phyloP scores from a whole-genome alignment of 257 asterid species.

The Nicotiana knightiana region DNA sequence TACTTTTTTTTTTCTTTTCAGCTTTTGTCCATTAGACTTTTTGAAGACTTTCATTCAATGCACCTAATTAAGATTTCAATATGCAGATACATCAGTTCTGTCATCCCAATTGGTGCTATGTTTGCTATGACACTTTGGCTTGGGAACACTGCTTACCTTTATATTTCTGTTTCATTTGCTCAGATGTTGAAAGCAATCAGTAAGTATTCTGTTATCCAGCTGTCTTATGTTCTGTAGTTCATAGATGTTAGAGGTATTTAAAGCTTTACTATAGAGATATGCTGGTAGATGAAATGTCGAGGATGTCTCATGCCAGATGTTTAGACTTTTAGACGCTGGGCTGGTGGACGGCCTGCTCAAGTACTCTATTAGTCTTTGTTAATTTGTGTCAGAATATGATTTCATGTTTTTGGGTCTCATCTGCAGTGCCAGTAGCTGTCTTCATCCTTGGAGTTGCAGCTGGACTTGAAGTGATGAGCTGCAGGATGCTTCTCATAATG shows the following conservation, averaged over 20 bases:
- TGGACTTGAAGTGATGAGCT: slow-evolving; percentile 94
- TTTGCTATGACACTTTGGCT: slow-evolving; percentile 99
- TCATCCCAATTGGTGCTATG: slow-evolving; percentile 95
- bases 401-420: slow-evolving; percentile 17
- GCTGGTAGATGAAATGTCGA: neutral
- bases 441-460: slow-evolving; percentile 91
- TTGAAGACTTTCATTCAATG: neutral
- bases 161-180: slow-evolving; percentile 95
- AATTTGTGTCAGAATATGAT: neutral
- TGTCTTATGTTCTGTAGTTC: neutral
- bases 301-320: neutral
- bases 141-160: slow-evolving; percentile 98
- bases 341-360: neutral
- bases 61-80: slow-evolving; percentile 7
- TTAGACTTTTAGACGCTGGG: neutral
- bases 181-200: slow-evolving; percentile 99
- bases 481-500: slow-evolving; percentile 91
- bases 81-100: slow-evolving; percentile 73
- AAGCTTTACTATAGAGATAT: neutral
- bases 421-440: slow-evolving; percentile 97
- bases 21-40: neutral
- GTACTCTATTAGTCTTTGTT: neutral
- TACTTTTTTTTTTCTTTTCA: neutral
- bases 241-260: neutral
- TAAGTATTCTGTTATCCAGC: slow-evolving; percentile 32